Evolutionary conservation across 805 yeast species (phyloP).

Genomic region (Yarrowia phangngaensis): DNA sequence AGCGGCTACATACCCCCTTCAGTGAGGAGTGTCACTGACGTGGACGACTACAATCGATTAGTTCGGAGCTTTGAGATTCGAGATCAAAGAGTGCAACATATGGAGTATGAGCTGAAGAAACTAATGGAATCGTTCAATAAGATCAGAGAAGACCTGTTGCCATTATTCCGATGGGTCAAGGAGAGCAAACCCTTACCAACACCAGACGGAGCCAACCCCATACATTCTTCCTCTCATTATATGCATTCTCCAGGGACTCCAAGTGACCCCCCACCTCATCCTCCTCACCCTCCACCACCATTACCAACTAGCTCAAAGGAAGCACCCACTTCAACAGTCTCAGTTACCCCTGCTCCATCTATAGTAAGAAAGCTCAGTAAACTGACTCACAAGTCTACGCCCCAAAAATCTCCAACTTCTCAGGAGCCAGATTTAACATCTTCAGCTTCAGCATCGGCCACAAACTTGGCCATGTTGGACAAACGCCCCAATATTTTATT

Average conservation of each 20-base stretch:
- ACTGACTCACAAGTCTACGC: too few species aligned
- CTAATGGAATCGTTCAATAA: conserved; percentile 54
- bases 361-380: too few species aligned
- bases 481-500: too few species aligned
- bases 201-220: conserved; percentile 42
- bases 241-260: conserved; percentile 21
- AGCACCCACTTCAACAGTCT: too few species aligned
- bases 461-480: too few species aligned
- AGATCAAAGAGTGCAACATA: conserved; percentile 38
- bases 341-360: too few species aligned
- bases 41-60: conserved; percentile 13
- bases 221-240: not conserved
- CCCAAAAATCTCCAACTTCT: too few species aligned
- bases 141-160: conserved; percentile 61
- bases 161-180: conserved; percentile 57
- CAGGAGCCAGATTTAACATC: too few species aligned
- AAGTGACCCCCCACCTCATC: not conserved
- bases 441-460: too few species aligned
- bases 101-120: conserved; percentile 41
- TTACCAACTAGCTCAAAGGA: too few species aligned
- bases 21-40: not conserved
- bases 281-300: not conserved
- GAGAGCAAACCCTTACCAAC: conserved; percentile 65
- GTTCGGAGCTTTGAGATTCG: conserved; percentile 31
- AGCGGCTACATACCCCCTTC: conserved; percentile 21